These are phyloP conservation scores for Plasmodium reichenowi DNA, from an alignment of 169 alveolate genomes.

Conservation along the genomic window DNA sequence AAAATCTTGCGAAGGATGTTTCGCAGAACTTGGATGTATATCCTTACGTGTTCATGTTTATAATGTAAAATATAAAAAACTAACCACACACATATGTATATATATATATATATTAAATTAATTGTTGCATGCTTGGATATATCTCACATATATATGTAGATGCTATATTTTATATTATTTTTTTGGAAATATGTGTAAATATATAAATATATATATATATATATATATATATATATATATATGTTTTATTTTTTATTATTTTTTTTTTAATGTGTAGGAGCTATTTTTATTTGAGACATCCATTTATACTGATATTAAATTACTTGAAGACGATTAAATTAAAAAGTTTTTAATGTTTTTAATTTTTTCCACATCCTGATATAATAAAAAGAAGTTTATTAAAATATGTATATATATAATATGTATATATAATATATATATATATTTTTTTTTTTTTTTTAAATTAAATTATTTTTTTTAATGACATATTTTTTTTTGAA, in stretches of 20 bases:
- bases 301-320: slow-evolving; percentile 40
- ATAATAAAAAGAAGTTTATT: too few species aligned
- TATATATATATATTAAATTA: too few species aligned
- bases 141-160: too few species aligned
- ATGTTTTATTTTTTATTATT: not conserved
- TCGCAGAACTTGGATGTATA: slow-evolving; percentile 41
- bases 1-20: slow-evolving; percentile 38
- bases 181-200: not conserved
- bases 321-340: slow-evolving; percentile 18
- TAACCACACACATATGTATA: too few species aligned
- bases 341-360: not conserved
- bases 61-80: slow-evolving; percentile 25
- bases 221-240: not conserved
- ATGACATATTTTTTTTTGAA: too few species aligned
- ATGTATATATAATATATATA: too few species aligned
- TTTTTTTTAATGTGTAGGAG: slow-evolving; percentile 15
- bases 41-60: slow-evolving; percentile 69
- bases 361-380: too few species aligned
- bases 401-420: too few species aligned
- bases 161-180: too few species aligned
- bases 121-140: too few species aligned
- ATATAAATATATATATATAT: not conserved
- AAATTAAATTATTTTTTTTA: too few species aligned
- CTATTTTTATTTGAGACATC: slow-evolving; percentile 71
- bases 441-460: too few species aligned